phyloP scores from a whole-genome alignment of 2,329 filamentous ascomycete genomes.

The Coleophoma cylindrospora region DNA sequence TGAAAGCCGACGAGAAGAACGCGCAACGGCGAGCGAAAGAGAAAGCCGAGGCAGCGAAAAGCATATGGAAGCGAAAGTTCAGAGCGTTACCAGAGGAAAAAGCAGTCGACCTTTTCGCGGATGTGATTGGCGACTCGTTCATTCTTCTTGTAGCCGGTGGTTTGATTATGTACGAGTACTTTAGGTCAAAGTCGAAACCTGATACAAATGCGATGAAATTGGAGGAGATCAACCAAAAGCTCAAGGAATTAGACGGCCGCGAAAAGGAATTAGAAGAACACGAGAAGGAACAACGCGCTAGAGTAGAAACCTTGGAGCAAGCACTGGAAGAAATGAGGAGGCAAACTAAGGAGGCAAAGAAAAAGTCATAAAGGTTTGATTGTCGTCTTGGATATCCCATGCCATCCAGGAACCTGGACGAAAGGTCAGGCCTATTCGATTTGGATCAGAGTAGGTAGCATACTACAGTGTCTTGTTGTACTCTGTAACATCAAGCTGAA shows the following conservation, averaged over 20 bases:
- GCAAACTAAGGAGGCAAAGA: not conserved
- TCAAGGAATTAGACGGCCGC: slow-evolving; percentile 46
- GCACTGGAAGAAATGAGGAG: slow-evolving; percentile 23
- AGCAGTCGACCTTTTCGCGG: slow-evolving; percentile 62
- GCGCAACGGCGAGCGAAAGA: slow-evolving; percentile 27
- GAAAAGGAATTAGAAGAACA: slow-evolving; percentile 50
- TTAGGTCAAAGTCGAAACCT: slow-evolving; percentile 53
- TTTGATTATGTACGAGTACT: slow-evolving; percentile 58
- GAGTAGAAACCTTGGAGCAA: slow-evolving; percentile 26
- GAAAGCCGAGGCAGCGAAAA: slow-evolving; percentile 32
- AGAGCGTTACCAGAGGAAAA: slow-evolving; percentile 58
- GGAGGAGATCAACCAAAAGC: slow-evolving; percentile 43
- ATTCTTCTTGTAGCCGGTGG: slow-evolving; percentile 53
- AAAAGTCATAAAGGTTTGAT: no score
- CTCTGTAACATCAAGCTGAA: not conserved
- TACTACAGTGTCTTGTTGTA: not conserved
- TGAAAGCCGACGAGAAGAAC: slow-evolving; percentile 40
- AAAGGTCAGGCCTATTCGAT: no score
- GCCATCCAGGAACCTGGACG: no score
- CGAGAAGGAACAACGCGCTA: slow-evolving; percentile 25
- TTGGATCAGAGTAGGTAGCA: no score
- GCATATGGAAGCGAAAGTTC: slow-evolving; percentile 59
- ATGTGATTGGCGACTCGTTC: slow-evolving; percentile 59
- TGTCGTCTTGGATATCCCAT: no score
- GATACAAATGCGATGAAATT: slow-evolving; percentile 50